Base-by-base conservation (phyloP, 176 grass and related monocot species). In the Rhynchospora breviuscula region DNA sequence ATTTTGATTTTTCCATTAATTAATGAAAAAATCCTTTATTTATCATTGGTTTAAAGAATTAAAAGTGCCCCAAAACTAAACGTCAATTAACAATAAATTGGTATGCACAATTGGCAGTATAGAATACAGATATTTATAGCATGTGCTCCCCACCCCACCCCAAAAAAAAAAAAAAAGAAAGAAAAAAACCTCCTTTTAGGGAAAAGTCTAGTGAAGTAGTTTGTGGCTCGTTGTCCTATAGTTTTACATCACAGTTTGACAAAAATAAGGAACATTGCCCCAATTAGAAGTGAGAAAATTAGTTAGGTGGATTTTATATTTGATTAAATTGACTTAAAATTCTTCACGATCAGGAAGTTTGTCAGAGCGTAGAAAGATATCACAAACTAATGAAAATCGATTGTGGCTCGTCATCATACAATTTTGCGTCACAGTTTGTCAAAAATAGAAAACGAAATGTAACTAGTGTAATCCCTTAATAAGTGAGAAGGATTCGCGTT, bases 161-260 rank as follows among this genome's bases (percentile, higher is more conserved):
- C 26, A 0, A 29, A 29, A 29, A 29, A 29, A 29, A 29, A 29
- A 29, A 29, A 1, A 29, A 29, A 29, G 1, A 29, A 29, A 1
- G 1, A 29, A 29, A 29, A 29, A 29, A 0, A 29, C 26, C 26
- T 29, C 7, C 33, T 78, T 33, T 78, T 56, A 78, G 25, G 23
- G 14, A 1, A 14, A 56, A 54, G 22, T 3, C 51, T 57, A 78
- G 56, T 78, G 73, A 78, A 78, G 73, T 57, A 57, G 48, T 78
- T 33, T 57, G 7, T 33, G 47, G 22, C 25, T 57, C 73, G 7
- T 12, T 51, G 3, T 33, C 29, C 7, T 57, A 35, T 35, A 51
- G 73, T 29, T 78, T 56, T 78, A 17, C 73, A 33, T 78, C 73
- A 57, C 22, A 78, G 15, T 78, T 78, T 25, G 25, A 78, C 73